These are phyloP conservation scores for Chlorella sp. DNA, from an alignment of 139 green algal genomes.

Conservation along the genomic window DNA sequence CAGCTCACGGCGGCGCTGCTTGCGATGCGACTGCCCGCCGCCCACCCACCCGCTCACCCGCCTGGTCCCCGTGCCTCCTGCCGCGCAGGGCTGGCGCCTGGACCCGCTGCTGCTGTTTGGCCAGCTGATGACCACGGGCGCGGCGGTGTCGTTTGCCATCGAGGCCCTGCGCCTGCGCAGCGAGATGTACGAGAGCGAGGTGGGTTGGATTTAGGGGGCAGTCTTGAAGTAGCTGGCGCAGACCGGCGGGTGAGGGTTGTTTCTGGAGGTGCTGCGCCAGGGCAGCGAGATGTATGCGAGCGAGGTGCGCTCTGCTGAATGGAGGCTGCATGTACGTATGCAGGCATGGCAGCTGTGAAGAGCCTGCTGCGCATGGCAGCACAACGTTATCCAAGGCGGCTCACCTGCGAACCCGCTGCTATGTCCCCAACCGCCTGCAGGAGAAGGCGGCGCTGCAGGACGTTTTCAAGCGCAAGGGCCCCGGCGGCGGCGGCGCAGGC, in stretches of 20 bases:
- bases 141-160: constrained; percentile 64
- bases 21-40: too few relatives aligned
- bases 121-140: constrained; percentile 70
- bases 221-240: background rate
- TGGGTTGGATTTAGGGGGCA: background rate
- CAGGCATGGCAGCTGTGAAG: too few relatives aligned
- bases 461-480: constrained; percentile 10
- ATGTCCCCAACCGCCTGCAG: background rate
- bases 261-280: background rate
- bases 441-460: constrained; percentile 47
- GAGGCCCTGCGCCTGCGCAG: constrained; percentile 63
- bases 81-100: constrained; percentile 70
- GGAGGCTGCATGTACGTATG: too few relatives aligned
- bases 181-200: constrained; percentile 46
- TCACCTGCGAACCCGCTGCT: background rate
- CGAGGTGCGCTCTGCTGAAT: too few relatives aligned
- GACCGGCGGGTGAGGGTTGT: too few relatives aligned
- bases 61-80: too few relatives aligned
- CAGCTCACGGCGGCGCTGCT: background rate
- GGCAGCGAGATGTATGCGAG: too few relatives aligned
- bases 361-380: too few relatives aligned
- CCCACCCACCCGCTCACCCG: too few relatives aligned
- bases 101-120: constrained; percentile 81
- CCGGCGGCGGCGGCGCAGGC: background rate
- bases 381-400: background rate